Evolutionary conservation across 164 flowering plant species (phyloP), one percentile per base, ranked within the genome.

Genomic region (Protea cynaroides): DNA sequence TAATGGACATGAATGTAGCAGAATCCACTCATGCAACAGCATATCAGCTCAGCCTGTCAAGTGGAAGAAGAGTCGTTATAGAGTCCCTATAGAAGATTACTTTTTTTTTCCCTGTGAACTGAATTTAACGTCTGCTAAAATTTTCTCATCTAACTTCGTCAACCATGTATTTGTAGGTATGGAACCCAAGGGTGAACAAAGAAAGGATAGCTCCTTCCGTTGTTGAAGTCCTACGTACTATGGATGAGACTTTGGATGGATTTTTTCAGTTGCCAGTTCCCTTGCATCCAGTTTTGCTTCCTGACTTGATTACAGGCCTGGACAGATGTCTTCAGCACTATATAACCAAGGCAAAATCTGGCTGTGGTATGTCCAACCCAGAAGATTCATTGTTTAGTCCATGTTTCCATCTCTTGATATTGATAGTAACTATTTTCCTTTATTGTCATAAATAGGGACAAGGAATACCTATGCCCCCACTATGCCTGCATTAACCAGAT

Each of bases 401-500:
- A 37, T 22, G 22, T 58, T n/a, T 43, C 29, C 38, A 44, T 8
- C 15, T 23, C 55, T 50, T 56, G 10, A n/a, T 67, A 7, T 60
- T 38, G 25, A 24, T 58, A 29, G 49, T 62, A 24, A 59, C 19
- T 3, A 24, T 53, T 65, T 15, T 46, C 19, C 49, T 59, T 53
- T 29, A 22, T 55, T 64, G 46, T 78, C 59, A 40, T 68, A 18
- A 71, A 62, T 78, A 92, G 99, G 99, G 52, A 82, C 96, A 38
- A 70, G 86, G 64, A 95, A 65, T 67, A 83, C 86, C 38, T 95
- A 72, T 66, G 60, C 84, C 38, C 99, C 99, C 25, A 77, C 89
- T 0, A 75, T 95, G 94, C 99, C 99, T 12, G 87, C 97, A 54
- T 69, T 95, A 76, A 92, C 98, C 51, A 81, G 99, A 81, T 95